Evolutionary conservation across 1,284 basidiomycete species (phyloP), one percentile per base, ranked within the genome.

Genomic region (Heliocybe sulcata): DNA sequence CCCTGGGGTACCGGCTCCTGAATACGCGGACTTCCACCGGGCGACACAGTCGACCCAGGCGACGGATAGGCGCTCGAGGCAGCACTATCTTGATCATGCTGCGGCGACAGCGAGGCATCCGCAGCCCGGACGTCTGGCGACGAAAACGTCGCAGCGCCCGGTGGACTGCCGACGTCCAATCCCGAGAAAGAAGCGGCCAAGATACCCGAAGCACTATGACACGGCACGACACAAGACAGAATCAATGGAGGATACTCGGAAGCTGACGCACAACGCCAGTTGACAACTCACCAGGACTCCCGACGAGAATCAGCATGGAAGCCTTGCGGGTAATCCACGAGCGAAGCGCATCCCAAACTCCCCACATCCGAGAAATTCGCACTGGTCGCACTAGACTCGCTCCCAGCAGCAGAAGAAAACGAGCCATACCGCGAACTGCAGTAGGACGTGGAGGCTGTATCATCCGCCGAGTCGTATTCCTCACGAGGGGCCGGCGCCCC

Each of bases 381-480:
- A 58, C 76, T 78, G 48, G 72, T 72, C 45, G 72, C 66, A 59
- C 80, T 83, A 0, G 81, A 80, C 50, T 83, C 81, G 62, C 79
- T 82, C 35, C 77, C 80, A 10, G 76, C 76, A 45, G 81, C 67
- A 11, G 81, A 83, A 8, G 77, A 77, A 56, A 85, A 76, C 1
- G 82, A 84, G 2, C 80, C 77, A 60, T 82, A 84, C 57, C 83
- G 69, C 31, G 80, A 80, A 45, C 11, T 22, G 35, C 26, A 2
- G 14, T 25, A 35, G 33, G 29, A 31, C 27, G 51, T n/a, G 6
- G 33, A 52, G 33, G 4, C 10, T n/a, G 51, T 33, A 27, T 35
- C 51, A 27, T 52, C 51, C 4, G 22, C 33, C 11, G 6, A 6
- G 6, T 20, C 26, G 23, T n/a, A 11, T 22, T 20, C 26, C 29